phyloP scores from a whole-genome alignment of 2,329 filamentous ascomycete species.

The Furcasterigmium furcatum region DNA sequence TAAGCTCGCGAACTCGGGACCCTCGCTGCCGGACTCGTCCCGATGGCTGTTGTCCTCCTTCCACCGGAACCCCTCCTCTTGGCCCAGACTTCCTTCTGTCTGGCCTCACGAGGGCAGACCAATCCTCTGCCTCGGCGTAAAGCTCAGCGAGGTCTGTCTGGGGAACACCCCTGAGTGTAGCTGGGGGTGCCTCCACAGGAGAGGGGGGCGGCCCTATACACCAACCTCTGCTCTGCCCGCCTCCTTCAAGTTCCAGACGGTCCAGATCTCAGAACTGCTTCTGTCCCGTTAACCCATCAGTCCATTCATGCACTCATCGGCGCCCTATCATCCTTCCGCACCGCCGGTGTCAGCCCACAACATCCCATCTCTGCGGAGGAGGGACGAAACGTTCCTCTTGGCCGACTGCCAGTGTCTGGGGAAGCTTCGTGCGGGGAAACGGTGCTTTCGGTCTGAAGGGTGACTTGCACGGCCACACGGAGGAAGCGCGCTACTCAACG shows the following conservation, averaged over 20 bases:
- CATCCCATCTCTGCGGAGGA: not conserved
- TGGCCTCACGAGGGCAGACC: no score
- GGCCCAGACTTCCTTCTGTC: no score
- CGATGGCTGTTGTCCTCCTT: no score
- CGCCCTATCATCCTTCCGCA: not conserved
- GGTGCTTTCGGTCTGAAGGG: not conserved
- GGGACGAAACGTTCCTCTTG: not conserved
- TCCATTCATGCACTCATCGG: not conserved
- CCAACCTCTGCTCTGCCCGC: not conserved
- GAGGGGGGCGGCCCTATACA: no score
- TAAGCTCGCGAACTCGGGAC: no score
- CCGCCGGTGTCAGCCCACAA: slow-evolving; percentile 1
- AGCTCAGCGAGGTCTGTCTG: not conserved
- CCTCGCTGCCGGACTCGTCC: no score
- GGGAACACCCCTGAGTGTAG: not conserved
- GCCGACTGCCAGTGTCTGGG: not conserved
- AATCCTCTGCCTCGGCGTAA: not conserved
- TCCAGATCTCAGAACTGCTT: not conserved
- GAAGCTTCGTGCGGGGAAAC: not conserved
- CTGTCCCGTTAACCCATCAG: not conserved
- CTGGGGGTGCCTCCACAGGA: no score
- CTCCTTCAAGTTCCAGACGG: not conserved
- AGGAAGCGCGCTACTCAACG: no score
- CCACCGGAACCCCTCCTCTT: no score
- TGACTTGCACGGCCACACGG: not conserved